Evolutionary conservation across 352 stramenopile species (phyloP).

Genomic region (Peronospora farinosa): DNA sequence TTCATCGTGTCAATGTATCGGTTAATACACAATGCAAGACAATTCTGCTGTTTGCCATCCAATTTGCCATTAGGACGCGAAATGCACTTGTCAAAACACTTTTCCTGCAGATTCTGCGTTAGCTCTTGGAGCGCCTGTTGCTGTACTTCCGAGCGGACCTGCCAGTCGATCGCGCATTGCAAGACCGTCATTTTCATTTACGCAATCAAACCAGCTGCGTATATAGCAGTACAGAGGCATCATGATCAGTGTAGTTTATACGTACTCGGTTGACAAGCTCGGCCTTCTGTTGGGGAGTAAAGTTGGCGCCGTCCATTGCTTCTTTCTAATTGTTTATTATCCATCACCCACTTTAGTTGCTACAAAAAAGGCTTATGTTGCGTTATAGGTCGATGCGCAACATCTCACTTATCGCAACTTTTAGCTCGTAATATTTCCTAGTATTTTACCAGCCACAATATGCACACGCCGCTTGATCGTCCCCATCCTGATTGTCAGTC

Average conservation of each 20-base stretch:
- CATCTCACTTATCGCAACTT: neutral
- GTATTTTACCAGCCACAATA: slow-evolving; percentile 11
- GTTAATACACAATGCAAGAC: slow-evolving; percentile 84
- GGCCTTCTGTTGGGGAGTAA: slow-evolving; percentile 80
- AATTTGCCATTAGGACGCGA: slow-evolving; percentile 72
- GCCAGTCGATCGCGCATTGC: slow-evolving; percentile 1
- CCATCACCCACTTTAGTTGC: slow-evolving; percentile 1
- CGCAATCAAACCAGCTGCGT: too few relatives aligned
- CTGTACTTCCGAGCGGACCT: slow-evolving; percentile 82
- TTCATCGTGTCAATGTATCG: slow-evolving; percentile 90
- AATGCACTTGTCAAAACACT: slow-evolving; percentile 90
- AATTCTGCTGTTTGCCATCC: slow-evolving; percentile 88
- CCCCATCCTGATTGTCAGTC: slow-evolving; percentile 75
- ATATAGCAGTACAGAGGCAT: neutral
- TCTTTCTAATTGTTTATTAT: slow-evolving; percentile 13
- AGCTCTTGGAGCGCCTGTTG: slow-evolving; percentile 79
- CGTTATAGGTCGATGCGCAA: neutral
- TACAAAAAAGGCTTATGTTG: neutral
- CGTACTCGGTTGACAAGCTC: slow-evolving; percentile 76
- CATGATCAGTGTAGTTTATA: slow-evolving; percentile 1
- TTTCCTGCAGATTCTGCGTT: slow-evolving; percentile 83
- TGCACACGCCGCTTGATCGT: slow-evolving; percentile 77
- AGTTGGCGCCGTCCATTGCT: slow-evolving; percentile 69
- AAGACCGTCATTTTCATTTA: too few relatives aligned
- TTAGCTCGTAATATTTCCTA: too few relatives aligned